Conservation (phyloP, 2,329 filamentous ascomycete species). For the Claviceps capensis region DNA sequence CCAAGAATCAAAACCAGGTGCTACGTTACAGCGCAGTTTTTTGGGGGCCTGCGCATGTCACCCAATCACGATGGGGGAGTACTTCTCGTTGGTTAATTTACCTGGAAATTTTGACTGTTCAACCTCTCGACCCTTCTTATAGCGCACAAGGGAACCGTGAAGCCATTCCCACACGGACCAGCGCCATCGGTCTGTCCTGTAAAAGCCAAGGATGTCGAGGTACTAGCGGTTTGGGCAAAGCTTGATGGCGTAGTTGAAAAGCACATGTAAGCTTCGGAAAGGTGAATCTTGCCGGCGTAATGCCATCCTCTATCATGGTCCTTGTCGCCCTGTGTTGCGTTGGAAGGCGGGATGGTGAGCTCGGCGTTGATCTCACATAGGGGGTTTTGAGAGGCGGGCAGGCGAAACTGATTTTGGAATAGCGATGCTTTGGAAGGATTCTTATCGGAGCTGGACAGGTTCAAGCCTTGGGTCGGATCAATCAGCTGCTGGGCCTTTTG, state of each 20-base stretch:
- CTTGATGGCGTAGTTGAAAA: constrained; percentile 90
- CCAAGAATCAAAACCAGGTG: background rate
- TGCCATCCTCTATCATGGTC: constrained; percentile 64
- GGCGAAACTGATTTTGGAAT: constrained; percentile 92
- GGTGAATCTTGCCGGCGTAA: constrained; percentile 82
- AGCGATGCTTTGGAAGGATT: constrained; percentile 83
- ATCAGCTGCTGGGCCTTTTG: constrained; percentile 94
- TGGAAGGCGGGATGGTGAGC: constrained; percentile 69
- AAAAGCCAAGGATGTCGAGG: constrained; percentile 67
- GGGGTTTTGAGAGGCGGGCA: constrained; percentile 82
- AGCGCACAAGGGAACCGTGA: constrained; percentile 83
- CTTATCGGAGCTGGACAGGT: constrained; percentile 58
- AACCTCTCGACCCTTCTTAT: constrained; percentile 85
- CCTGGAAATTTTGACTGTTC: constrained; percentile 77
- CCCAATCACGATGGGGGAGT: background rate
- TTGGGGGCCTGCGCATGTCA: background rate
- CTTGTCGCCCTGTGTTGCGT: constrained; percentile 56
- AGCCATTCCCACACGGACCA: constrained; percentile 87
- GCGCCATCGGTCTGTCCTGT: constrained; percentile 88
- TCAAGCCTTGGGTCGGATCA: constrained; percentile 69
- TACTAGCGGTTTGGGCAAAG: constrained; percentile 68
- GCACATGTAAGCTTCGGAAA: constrained; percentile 90
- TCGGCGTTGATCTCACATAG: constrained; percentile 95
- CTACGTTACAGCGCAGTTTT: background rate
- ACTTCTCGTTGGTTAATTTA: constrained; percentile 14